Percentiles rank a stretch among this genome's conserved stretches.
Conservation (phyloP, 129 eudicot species). For the Flaveria trinervia region DNA sequence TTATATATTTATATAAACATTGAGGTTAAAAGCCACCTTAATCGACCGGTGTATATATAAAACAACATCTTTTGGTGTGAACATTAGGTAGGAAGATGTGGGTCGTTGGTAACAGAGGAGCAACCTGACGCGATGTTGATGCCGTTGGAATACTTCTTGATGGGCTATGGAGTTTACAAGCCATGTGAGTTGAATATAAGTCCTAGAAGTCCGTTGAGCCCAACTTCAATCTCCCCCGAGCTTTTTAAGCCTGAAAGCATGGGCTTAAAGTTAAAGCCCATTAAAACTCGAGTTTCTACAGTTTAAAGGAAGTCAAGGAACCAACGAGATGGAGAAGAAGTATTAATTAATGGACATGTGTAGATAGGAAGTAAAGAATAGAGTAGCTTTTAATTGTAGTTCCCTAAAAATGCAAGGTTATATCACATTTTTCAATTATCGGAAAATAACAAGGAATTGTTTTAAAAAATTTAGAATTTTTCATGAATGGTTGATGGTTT, state of each 20-base stretch:
- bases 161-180: conserved; percentile 74
- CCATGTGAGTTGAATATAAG: conserved; percentile 60
- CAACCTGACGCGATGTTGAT: conserved; percentile 94
- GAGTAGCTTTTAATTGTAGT: background rate
- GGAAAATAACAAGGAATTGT: background rate
- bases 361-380: conserved; percentile 18
- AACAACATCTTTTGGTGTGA: background rate
- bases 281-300: conserved; percentile 55
- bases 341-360: background rate
- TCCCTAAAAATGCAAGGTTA: too few relatives aligned
- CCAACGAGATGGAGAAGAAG: background rate
- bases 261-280: conserved; percentile 95
- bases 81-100: conserved; percentile 80
- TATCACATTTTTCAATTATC: background rate
- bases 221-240: conserved; percentile 78
- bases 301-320: background rate
- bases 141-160: conserved; percentile 83
- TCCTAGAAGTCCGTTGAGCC: conserved; percentile 96
- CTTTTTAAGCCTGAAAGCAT: conserved; percentile 88
- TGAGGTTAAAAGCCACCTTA: too few relatives aligned
- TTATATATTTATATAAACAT: too few relatives aligned
- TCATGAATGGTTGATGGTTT: too few relatives aligned
- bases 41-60: background rate
- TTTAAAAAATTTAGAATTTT: too few relatives aligned
- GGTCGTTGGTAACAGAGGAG: conserved; percentile 94